Evolutionary conservation across 1,284 basidiomycete species (phyloP), one percentile per base, ranked within the genome.

Genomic region (Leucoagaricus sp.): DNA sequence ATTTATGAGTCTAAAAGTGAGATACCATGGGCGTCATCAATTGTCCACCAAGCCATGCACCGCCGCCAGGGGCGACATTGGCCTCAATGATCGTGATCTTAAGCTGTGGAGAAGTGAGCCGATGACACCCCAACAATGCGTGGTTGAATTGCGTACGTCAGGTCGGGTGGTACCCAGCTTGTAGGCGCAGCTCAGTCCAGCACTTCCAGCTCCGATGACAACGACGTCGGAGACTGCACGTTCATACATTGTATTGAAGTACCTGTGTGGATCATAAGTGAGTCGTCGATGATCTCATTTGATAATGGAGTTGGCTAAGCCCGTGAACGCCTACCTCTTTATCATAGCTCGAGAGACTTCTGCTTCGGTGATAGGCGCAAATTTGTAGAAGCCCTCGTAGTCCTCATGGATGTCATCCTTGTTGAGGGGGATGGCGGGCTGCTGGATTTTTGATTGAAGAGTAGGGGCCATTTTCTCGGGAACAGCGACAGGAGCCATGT

Each of bases 51-150:
- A 91, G 80, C 89, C 89, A 91, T 19, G 87, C 87, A 49, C 89
- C 86, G 58, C 86, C 87, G 48, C 90, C 87, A n/a, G 92, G 91
- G 1, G 91, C 86, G 23, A 93, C 91, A 61, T 82, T 85, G 9
- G 91, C 90, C 72, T 94, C 91, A 62, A 93, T 75, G 67, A 94
- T 91, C 23, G 92, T 92, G 64, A 93, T 79, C 63, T 86, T 88
- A 57, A 92, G 72, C 73, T 75, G 53, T 50, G 23, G 31, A 52
- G n/a, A 23, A 23, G 4, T 41, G 13, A 41, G n/a, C 40, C 31
- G 13, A 33, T 33, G 7, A 33, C 13, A 33, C 8, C 7, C 31
- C 31, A 33, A 13, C 31, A 33, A 33, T 7, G 13, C 7, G 13
- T 33, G 7, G 12, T 7, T 33, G 31, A 7, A 6, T 33, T 36